Evolutionary conservation across 2,329 filamentous ascomycete genomes (phyloP), one percentile per base, ranked within the genome.

Genomic region (Leptodontidium sp.): DNA sequence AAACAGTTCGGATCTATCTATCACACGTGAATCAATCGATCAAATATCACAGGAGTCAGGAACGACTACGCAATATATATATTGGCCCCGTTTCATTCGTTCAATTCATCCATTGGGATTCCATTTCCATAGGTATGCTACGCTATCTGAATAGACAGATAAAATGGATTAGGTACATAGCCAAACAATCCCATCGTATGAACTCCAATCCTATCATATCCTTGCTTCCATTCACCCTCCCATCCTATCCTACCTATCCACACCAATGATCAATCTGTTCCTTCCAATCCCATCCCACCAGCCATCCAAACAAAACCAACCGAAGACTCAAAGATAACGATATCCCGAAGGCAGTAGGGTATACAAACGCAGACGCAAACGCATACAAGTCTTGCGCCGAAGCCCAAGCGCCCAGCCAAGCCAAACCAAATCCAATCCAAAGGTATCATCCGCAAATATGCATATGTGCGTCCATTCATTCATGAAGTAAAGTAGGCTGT

Each of bases 341-440:
- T 7, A 6, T n/a, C n/a, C 55, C 55, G 15, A 47, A 52, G 14
- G 59, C 43, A 49, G 32, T 26, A 62, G 59, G 59, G 59, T 62
- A 62, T 62, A 50, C 43, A 62, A 35, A 62, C 59, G 59, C 43
- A 32, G n/a, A 62, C 49, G 38, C 26, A 62, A 35, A 62, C 59
- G 59, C 43, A 32, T 21, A 24, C 6, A 12, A 29, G 15, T 7
- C 59, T 49, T 50, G 40, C 45, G 59, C 59, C 59, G 12, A 59
- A 57, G 12, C 53, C 21, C 11, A 57, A 57, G 12, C 26, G 38
- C 52, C 24, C 24, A 55, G 5, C 52, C 52, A 15, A 53, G 24
- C 45, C 14, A 7, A n/a, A 49, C 45, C 6, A 17, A 53, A 17
- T 29, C 26, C 38, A 40, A 11, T 40, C 38, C 38, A 40, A 40